Percentiles rank a stretch among this genome's conserved stretches.
Conservation (phyloP, 768 basidiomycete genomes). For the Macrolepiota dolichaula region DNA sequence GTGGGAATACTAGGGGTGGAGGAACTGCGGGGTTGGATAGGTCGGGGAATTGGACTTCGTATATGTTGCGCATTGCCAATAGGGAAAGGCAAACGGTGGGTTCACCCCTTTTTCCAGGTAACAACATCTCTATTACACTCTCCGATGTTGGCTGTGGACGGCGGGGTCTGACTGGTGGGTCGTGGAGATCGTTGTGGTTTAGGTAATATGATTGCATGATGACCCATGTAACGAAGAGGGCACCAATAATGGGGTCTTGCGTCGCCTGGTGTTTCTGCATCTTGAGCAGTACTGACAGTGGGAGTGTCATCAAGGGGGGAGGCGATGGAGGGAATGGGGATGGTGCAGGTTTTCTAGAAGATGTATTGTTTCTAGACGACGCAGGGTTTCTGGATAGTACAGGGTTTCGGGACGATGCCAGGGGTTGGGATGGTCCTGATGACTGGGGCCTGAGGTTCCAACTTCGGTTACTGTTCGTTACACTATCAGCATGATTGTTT, state of each 20-base stretch:
- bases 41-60: not conserved
- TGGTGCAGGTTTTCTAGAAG: too few species aligned
- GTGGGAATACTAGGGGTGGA: not conserved
- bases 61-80: not conserved
- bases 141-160: not conserved
- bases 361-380: too few species aligned
- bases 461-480: not conserved
- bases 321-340: not conserved
- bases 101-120: not conserved
- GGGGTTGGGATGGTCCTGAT: not conserved
- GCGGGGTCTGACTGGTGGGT: not conserved
- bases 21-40: not conserved
- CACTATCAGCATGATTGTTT: not conserved
- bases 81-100: not conserved
- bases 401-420: too few species aligned
- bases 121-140: not conserved
- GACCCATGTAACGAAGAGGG: not conserved
- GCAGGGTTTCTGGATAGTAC: too few species aligned
- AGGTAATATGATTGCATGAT: not conserved
- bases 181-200: not conserved
- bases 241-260: not conserved
- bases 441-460: not conserved
- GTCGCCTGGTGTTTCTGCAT: not conserved
- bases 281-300: not conserved
- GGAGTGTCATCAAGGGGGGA: not conserved